Evolutionary conservation across 257 asterid genomes (phyloP).

Genomic region (Gynochthodes officinalis): DNA sequence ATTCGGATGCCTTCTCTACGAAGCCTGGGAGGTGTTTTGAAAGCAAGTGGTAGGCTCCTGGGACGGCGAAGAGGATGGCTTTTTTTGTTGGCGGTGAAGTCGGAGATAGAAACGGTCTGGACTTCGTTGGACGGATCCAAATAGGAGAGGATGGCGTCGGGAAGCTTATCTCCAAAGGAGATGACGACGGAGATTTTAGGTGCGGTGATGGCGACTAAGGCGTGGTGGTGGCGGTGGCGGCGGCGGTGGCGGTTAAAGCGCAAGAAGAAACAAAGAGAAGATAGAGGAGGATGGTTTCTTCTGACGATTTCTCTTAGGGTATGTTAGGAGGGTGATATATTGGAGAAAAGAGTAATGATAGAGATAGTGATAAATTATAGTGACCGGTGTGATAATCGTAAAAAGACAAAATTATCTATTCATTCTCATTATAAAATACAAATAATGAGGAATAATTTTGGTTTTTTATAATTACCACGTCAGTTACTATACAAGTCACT

Average conservation of each 20-base stretch:
- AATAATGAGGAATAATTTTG: too few species aligned
- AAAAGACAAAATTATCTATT: too few species aligned
- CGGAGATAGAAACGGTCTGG: constrained; percentile 64
- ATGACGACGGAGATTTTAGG: constrained; percentile 60
- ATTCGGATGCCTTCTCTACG: constrained; percentile 58
- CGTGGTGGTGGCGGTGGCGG: constrained; percentile 30
- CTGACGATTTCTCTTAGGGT: too few species aligned
- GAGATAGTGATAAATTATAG: too few species aligned
- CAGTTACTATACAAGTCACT: too few species aligned
- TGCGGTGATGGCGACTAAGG: constrained; percentile 37
- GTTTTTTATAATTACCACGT: too few species aligned
- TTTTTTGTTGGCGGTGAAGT: constrained; percentile 67
- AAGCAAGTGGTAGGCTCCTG: constrained; percentile 96
- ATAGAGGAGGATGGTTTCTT: constrained; percentile 31
- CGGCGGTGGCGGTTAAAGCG: constrained; percentile 13
- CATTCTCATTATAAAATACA: too few species aligned
- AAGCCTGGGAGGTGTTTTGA: constrained; percentile 91
- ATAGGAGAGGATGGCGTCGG: constrained; percentile 78
- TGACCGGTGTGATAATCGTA: too few species aligned
- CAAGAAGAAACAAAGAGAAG: constrained; percentile 28
- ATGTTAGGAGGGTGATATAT: too few species aligned
- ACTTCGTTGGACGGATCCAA: constrained; percentile 77
- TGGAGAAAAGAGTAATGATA: too few species aligned
- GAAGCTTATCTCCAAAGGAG: constrained; percentile 88
- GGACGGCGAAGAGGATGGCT: constrained; percentile 75